Percentiles rank a stretch among this genome's conserved stretches.
These are phyloP conservation scores for Puya raimondii DNA, from an alignment of 176 grass and related monocot genomes.

Conservation along the genomic window DNA sequence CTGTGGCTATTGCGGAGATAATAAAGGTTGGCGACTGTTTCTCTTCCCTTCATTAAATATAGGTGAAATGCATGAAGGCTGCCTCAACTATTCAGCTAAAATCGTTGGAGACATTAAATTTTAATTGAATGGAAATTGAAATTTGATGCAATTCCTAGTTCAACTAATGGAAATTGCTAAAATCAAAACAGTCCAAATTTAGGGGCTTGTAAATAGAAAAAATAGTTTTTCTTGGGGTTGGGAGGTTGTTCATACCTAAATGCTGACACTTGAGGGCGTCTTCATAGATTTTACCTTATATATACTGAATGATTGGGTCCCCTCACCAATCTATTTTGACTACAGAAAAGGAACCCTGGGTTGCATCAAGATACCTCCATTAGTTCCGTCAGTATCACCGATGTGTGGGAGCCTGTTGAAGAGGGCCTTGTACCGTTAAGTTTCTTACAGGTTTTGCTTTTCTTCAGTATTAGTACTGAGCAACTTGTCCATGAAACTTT, in stretches of 20 bases:
- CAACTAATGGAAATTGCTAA: too few species aligned
- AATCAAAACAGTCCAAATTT: too few species aligned
- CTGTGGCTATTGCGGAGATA: conserved; percentile 86
- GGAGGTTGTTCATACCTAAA: too few species aligned
- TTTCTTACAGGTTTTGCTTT: conserved; percentile 17
- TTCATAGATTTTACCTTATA: too few species aligned
- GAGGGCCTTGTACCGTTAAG: conserved; percentile 99
- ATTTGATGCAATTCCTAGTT: too few species aligned
- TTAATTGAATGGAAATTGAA: too few species aligned
- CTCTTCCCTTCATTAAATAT: background rate
- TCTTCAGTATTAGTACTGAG: conserved; percentile 8
- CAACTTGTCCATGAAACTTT: conserved; percentile 8
- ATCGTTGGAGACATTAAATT: too few species aligned
- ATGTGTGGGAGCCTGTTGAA: conserved; percentile 99
- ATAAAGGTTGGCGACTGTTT: conserved; percentile 52
- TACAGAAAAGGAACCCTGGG: conserved; percentile 89
- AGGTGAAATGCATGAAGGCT: too few species aligned
- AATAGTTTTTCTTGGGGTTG: too few species aligned
- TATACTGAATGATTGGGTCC: background rate
- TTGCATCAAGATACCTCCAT: conserved; percentile 94
- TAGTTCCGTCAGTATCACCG: conserved; percentile 93
- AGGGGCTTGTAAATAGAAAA: too few species aligned
- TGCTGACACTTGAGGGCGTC: too few species aligned
- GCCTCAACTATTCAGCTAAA: too few species aligned
- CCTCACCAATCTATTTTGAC: background rate